Conservation (phyloP, 2,329 filamentous ascomycete genomes). For the Elsinoe ampelina region DNA sequence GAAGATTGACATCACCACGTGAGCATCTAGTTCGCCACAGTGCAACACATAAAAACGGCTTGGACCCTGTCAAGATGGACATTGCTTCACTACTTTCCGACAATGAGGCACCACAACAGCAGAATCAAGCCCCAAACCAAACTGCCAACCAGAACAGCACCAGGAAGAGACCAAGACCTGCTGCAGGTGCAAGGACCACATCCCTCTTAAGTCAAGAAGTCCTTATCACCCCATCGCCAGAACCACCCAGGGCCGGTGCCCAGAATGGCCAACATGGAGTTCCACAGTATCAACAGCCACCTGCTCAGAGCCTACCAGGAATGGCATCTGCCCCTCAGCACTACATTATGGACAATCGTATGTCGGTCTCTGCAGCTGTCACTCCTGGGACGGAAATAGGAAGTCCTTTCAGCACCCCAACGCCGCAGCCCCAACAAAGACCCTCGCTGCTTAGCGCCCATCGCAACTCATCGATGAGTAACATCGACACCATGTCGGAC, state of each 20-base stretch:
- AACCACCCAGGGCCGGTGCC: slow-evolving; percentile 15
- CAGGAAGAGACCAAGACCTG: slow-evolving; percentile 24
- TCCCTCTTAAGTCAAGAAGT: slow-evolving; percentile 38
- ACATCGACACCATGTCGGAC: slow-evolving; percentile 40
- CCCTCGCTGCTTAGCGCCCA: slow-evolving; percentile 20
- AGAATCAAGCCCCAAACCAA: neutral
- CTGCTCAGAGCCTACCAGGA: slow-evolving; percentile 17
- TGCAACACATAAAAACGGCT: neutral
- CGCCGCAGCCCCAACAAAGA: slow-evolving; percentile 8
- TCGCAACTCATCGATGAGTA: slow-evolving; percentile 36
- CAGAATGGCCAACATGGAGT: neutral
- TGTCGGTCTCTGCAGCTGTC: slow-evolving; percentile 1
- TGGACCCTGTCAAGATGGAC: neutral
- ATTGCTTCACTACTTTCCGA: neutral
- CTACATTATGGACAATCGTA: slow-evolving; percentile 13
- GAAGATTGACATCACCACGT: neutral
- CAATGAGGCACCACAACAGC: neutral
- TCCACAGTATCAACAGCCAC: neutral
- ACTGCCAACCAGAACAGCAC: slow-evolving; percentile 18
- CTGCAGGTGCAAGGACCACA: slow-evolving; percentile 26
- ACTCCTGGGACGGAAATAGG: slow-evolving; percentile 9
- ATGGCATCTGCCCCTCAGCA: neutral
- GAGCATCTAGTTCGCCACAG: neutral
- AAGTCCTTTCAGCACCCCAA: slow-evolving; percentile 14
- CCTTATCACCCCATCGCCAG: slow-evolving; percentile 15